A percentile compares a stretch with the other conserved stretches of the same genome.
These are phyloP conservation scores for Thuja plicata DNA, from an alignment of 83 land plant genomes.

Conservation along the genomic window DNA sequence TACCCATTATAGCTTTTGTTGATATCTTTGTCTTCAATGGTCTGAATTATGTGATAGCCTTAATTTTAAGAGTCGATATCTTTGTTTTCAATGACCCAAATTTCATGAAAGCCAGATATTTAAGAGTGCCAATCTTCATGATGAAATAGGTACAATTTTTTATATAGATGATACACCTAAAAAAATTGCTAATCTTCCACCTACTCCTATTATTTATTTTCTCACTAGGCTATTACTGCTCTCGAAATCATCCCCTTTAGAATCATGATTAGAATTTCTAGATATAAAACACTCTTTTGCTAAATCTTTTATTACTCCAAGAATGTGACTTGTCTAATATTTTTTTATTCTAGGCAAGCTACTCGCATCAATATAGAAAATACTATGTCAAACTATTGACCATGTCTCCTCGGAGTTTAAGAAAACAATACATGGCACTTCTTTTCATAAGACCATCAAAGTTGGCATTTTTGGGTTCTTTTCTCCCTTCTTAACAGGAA, in stretches of 20 bases:
- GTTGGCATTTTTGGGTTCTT: constrained; percentile 17
- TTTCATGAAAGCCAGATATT: constrained; percentile 60
- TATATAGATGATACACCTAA: constrained; percentile 79
- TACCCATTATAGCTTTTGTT: too few species aligned
- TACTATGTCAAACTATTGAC: constrained; percentile 42
- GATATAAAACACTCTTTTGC: constrained; percentile 49
- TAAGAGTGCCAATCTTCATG: constrained; percentile 50
- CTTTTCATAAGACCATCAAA: constrained; percentile 68
- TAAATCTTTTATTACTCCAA: constrained; percentile 50
- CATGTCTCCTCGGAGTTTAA: constrained; percentile 60
- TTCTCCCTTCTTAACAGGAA: constrained; percentile 20
- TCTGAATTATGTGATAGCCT: too few species aligned
- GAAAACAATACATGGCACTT: constrained; percentile 66
- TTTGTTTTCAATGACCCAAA: constrained; percentile 59
- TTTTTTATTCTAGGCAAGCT: constrained; percentile 67
- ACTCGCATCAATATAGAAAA: constrained; percentile 88
- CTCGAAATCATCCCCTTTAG: constrained; percentile 14
- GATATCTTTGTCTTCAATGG: too few species aligned
- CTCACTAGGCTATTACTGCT: constrained; percentile 22
- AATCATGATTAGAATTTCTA: constrained; percentile 20
- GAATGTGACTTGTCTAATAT: constrained; percentile 70
- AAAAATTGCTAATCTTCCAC: constrained; percentile 85
- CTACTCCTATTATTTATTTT: constrained; percentile 75
- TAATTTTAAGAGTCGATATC: constrained; percentile 31
- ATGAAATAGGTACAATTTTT: constrained; percentile 62